Base-by-base conservation (phyloP, 257 asterid species). In the Coffea canephora region DNA sequence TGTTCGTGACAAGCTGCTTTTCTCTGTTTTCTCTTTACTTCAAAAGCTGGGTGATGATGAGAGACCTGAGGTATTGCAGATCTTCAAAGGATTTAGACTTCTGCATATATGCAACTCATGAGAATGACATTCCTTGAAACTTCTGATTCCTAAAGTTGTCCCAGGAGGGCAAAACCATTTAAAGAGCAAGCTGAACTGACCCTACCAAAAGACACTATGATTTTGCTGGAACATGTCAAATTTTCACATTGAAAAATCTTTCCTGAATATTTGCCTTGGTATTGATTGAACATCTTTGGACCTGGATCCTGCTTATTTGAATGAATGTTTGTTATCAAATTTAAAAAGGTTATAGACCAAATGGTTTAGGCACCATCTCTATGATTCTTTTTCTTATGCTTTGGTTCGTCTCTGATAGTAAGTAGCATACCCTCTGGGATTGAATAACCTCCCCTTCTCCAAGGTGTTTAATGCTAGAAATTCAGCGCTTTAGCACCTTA, bases 31-130 rank as follows among this genome's bases (percentile, higher is more conserved):
- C 83, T 89, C 98, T 46, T 82, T 92, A 82, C 95, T 93, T 81
- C 96, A 95, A 82, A 89, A 88, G 86, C 91, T 93, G 87, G 98
- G 97, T 75, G 92, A 94, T 83, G 99, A 93, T 81, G 99, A 89
- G 81, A 91, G 99, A 82, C 98, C 99, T 71, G 99, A 95, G 99
- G 99, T 95, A 91, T 82, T 77, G 41, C 68, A 73, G 74, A 75
- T 84, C 76, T 77, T 69, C 66, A 52, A 54, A 80, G 70, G 81
- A 80, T 79, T 77, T 50, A 69, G 41, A 65, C 66, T 75, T 76
- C 64, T 55, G 61, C 46, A n/a, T 49, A 71, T 31, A 21, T 71
- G 31, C 31, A 18, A 49, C 27, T 54, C 54, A 3, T 41, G 71
- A 78, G 49, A 14, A 6, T 31, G 41, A 16, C 27, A 43, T 71